Percentiles rank a stretch among this genome's conserved stretches.
These are phyloP conservation scores for Naganishia cerealis DNA, from an alignment of 1,284 basidiomycete genomes.

Conservation along the genomic window DNA sequence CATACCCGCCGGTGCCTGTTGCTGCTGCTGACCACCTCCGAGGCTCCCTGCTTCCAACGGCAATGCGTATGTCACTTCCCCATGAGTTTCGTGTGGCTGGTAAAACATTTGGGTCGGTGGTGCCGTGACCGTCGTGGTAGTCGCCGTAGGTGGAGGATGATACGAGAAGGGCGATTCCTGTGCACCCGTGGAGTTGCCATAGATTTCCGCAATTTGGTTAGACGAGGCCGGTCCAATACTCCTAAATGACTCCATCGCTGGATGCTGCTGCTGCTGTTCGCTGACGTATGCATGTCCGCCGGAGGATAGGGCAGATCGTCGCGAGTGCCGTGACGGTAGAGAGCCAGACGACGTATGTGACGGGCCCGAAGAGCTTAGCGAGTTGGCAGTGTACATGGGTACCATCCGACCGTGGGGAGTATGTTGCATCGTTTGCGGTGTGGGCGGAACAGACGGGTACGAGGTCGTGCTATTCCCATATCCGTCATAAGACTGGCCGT, in stretches of 20 bases:
- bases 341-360: slow-evolving; percentile 24
- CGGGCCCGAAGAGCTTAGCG: slow-evolving; percentile 10
- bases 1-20: slow-evolving; percentile 7
- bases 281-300: slow-evolving; percentile 18
- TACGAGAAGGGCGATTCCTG: slow-evolving; percentile 52
- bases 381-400: slow-evolving; percentile 1
- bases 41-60: neutral
- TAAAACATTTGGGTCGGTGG: neutral
- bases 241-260: slow-evolving; percentile 9
- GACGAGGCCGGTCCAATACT: slow-evolving; percentile 24
- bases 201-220: slow-evolving; percentile 32
- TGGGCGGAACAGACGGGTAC: slow-evolving; percentile 17
- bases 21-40: neutral
- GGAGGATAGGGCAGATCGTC: slow-evolving; percentile 26
- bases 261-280: slow-evolving; percentile 30
- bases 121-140: slow-evolving; percentile 15
- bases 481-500: neutral
- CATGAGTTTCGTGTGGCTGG: neutral
- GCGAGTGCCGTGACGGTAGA: slow-evolving; percentile 18
- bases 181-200: slow-evolving; percentile 32
- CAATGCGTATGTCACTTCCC: slow-evolving; percentile 7
- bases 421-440: slow-evolving; percentile 15
- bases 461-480: neutral
- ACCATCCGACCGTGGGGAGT: neutral
- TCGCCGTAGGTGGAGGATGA: slow-evolving; percentile 41